phyloP scores from a whole-genome alignment of 2,329 filamentous ascomycete genomes.

The Mollisia scopiformis region DNA sequence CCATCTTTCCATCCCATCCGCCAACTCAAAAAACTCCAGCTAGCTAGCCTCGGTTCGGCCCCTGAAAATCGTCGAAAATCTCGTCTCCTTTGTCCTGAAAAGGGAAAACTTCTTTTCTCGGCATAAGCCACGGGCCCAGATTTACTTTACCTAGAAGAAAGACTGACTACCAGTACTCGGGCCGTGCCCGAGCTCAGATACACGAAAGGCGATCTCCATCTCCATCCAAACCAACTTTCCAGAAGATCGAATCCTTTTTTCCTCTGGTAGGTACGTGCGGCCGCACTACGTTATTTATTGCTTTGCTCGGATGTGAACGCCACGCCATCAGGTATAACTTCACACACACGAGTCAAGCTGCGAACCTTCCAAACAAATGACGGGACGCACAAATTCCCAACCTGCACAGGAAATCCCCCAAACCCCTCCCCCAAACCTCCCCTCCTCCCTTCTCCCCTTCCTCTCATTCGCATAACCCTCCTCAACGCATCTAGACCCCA shows the following conservation, averaged over 20 bases:
- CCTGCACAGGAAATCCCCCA: not conserved
- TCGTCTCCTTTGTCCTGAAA: not conserved
- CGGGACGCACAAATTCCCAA: too few relatives aligned
- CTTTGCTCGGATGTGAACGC: not conserved
- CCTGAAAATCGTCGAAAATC: not conserved
- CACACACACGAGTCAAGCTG: not conserved
- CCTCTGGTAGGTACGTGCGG: not conserved
- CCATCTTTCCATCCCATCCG: too few relatives aligned
- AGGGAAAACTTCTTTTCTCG: not conserved
- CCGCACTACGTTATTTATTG: not conserved
- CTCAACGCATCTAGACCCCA: too few relatives aligned
- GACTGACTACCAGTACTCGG: not conserved
- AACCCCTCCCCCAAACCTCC: not conserved
- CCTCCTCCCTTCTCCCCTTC: slow-evolving; percentile 1
- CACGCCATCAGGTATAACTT: not conserved
- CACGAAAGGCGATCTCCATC: not conserved
- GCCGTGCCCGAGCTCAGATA: not conserved
- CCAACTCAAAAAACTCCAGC: too few relatives aligned
- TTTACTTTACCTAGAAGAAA: too few relatives aligned
- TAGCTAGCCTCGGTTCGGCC: slow-evolving; percentile 10
- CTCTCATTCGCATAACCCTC: not conserved
- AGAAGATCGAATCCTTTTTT: not conserved
- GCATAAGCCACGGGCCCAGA: too few relatives aligned
- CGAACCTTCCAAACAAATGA: not conserved
- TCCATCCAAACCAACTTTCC: too few relatives aligned